Base-by-base conservation (phyloP, 805 yeast species). In the Teunomyces kruisii region DNA sequence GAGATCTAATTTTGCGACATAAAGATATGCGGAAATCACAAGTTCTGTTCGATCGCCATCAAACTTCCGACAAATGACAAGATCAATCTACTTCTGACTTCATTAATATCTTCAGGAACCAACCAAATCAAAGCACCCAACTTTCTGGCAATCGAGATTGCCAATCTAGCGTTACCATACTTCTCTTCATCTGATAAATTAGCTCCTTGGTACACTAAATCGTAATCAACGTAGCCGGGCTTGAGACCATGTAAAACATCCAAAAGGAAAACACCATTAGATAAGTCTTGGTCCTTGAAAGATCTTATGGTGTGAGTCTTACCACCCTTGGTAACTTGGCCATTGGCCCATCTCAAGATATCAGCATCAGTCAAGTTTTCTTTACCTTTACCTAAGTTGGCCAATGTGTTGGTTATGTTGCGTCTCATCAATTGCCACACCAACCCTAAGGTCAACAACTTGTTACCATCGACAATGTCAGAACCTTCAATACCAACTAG, bases 361-460 rank as follows among this genome's bases (percentile, higher is more conserved):
- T 94, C 97, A 28, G 81, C 48, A 70, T 94, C 99, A 15, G 88
- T 70, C 55, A 91, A 71, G 45, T 39, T 47, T 33, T 51, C 52
- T 52, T 85, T 90, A 56, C 80, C 79, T 50, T 95, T 95, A 45
- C 81, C 80, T 52, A 94, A 74, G 33, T 81, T 76, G 42, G 85
- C 77, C 61, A 94, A 78, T 2, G 99, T 94, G 54, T 83, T 79
- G 49, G 84, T 84, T 57, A 94, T 95, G 68, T 94, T 94, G 65
- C 96, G 81, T 65, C 99, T 83, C 99, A 94, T 94, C 61, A 94
- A 78, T 75, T 94, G 99, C 99, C 99, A 94, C 31, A 92, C 97
- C 44, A 94, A 78, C 10, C 94, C 99, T 55, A 94, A 78, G 0
- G 96, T 89, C 56, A 94, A 77, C 42, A 92, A 76, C 61, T 86